Evolutionary conservation across 1,284 basidiomycete species (phyloP).

Genomic region (Rhodotorula sp.): DNA sequence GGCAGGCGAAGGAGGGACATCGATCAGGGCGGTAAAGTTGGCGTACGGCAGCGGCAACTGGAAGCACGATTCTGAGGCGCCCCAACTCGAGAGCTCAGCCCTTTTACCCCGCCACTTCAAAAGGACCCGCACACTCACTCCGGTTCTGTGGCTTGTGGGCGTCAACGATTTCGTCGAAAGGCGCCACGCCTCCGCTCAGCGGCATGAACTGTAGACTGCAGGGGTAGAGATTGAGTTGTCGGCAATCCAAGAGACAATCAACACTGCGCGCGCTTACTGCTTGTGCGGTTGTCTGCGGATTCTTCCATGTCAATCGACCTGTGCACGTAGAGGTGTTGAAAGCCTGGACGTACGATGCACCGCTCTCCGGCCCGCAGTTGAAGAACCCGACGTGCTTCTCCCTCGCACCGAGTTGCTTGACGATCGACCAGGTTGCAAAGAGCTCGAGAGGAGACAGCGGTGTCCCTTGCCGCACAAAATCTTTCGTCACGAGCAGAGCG

Average conservation of each 20-base stretch:
- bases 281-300: conserved; percentile 42
- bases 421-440: conserved; percentile 38
- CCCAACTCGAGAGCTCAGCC: neutral
- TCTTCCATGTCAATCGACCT: neutral
- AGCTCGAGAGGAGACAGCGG: conserved; percentile 43
- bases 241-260: neutral
- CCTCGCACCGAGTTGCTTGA: conserved; percentile 36
- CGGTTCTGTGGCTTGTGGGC: conserved; percentile 30
- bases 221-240: neutral
- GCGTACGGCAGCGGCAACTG: conserved; percentile 41
- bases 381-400: conserved; percentile 44
- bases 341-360: conserved; percentile 22
- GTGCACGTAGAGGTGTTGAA: neutral
- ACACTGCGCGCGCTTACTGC: conserved; percentile 25
- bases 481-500: conserved; percentile 45
- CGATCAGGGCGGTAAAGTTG: conserved; percentile 34
- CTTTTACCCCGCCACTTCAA: neutral
- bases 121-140: conserved; percentile 14
- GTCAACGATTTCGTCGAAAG: conserved; percentile 39
- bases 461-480: conserved; percentile 41
- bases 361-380: conserved; percentile 41
- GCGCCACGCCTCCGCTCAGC: conserved; percentile 35
- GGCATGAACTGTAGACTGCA: conserved; percentile 44
- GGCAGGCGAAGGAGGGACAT: conserved; percentile 6
- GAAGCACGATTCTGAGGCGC: conserved; percentile 25